These are phyloP conservation scores for Exobasidium rhododendri DNA, from an alignment of 1,284 basidiomycete species.

Conservation along the genomic window DNA sequence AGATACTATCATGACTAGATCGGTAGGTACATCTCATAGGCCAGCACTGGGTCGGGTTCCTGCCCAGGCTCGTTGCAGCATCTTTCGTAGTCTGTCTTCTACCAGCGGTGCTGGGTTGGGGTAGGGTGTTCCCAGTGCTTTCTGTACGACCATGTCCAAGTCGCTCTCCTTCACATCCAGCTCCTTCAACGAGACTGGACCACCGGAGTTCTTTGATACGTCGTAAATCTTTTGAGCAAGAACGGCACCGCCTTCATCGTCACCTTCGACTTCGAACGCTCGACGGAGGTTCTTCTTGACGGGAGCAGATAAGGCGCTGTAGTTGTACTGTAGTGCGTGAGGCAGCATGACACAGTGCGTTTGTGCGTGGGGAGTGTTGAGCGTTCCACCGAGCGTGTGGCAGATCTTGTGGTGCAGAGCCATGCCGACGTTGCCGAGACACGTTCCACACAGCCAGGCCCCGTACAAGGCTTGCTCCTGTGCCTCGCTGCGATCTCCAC, in stretches of 20 bases:
- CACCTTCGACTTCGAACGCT: conserved; percentile 48
- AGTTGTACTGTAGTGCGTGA: conserved; percentile 59
- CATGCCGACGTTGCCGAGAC: conserved; percentile 58
- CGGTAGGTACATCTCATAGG: too few species aligned
- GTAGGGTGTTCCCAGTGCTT: conserved; percentile 58
- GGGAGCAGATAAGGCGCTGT: too few species aligned
- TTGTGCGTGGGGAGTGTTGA: conserved; percentile 59
- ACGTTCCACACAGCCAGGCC: conserved; percentile 58
- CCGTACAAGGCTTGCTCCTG: conserved; percentile 58
- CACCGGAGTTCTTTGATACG: conserved; percentile 57
- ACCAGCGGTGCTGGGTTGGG: conserved; percentile 59
- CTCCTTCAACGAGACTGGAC: conserved; percentile 56
- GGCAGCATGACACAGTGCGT: conserved; percentile 60
- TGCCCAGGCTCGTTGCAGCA: conserved; percentile 1
- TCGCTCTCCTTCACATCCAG: conserved; percentile 59
- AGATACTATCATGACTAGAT: too few species aligned
- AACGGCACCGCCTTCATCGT: conserved; percentile 51
- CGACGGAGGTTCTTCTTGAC: conserved; percentile 54
- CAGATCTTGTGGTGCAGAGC: conserved; percentile 61
- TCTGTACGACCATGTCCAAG: conserved; percentile 58
- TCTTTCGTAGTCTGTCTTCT: conserved; percentile 50
- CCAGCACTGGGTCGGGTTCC: too few species aligned
- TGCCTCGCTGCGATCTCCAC: conserved; percentile 55
- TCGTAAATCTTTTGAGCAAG: conserved; percentile 58
- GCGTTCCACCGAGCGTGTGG: conserved; percentile 58